Evolutionary conservation across 768 basidiomycete genomes (phyloP).

Genomic region (Tricholoma furcatifolium): DNA sequence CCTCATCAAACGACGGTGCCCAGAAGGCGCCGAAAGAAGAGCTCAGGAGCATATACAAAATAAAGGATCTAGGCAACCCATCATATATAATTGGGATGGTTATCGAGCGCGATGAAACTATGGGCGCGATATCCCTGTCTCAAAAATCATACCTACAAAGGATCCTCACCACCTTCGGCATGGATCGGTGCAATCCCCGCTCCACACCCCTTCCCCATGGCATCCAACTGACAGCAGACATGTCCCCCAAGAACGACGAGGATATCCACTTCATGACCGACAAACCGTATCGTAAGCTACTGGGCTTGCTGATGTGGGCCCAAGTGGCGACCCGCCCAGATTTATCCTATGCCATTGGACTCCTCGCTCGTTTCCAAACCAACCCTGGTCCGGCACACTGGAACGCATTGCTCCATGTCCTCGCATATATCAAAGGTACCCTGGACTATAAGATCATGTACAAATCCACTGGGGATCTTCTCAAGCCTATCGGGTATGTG

Average conservation of each 20-base stretch:
- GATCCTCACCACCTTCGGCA: no score
- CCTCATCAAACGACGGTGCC: constrained; percentile 14
- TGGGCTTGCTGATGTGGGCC: no score
- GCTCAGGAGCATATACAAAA: background rate
- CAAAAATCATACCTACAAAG: background rate
- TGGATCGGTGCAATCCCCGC: background rate
- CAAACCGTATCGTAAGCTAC: background rate
- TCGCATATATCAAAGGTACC: no score
- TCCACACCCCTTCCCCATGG: background rate
- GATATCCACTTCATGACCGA: background rate
- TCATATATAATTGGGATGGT: no score
- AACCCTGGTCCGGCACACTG: background rate
- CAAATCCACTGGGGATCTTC: background rate
- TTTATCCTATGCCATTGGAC: no score
- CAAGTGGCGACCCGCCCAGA: no score
- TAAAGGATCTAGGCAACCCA: background rate
- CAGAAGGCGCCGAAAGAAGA: background rate
- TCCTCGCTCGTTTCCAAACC: no score
- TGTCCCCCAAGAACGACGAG: background rate
- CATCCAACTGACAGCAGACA: background rate
- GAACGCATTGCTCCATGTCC: background rate
- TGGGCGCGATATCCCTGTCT: background rate
- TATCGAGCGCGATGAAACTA: background rate
- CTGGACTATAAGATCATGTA: background rate
- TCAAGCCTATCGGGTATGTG: background rate